Evolutionary conservation across 192 early-diverging fungal genomes (phyloP), one percentile per base, ranked within the genome.

Genomic region (Umbelopsis vinacea): DNA sequence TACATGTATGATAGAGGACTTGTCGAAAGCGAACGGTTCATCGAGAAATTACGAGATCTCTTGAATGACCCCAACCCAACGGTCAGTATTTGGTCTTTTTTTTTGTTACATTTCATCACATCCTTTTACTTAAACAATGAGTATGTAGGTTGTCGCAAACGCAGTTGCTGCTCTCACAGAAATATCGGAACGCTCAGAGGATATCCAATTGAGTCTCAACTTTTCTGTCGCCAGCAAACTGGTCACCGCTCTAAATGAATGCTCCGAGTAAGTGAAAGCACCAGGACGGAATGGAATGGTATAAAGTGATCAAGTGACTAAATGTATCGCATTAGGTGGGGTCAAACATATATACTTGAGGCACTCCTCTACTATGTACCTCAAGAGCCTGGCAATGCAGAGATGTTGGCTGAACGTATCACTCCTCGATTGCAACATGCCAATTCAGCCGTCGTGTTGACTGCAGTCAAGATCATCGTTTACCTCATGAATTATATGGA

Each of bases 401-500:
- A 98, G 73, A 88, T 96, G 40, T 74, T 98, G 63, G 90, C 92
- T 9, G 96, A 98, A 74, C 90, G 95, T 67, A 93, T 98, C 40
- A 77, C 92, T 45, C 94, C 95, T 53, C 89, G 95, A 66, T 80
- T 98, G 24, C 95, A 96, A 76, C 96, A 98, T 84, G 92, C 92
- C n/a, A 98, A 98, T 82, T 94, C 94, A 14, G 93, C 92, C 46
- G 94, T 98, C 0, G 93, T 95, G 3, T 80, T 98, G 60, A 89
- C 89, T 19, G 86, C 93, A 6, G 86, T 95, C 76, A 94, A 95
- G 68, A 90, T 97, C 52, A 96, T 99, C 46, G 82, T 96, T 38
- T 97, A 97, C 77, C 87, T 98, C 53, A 94, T 96, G 84, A 95
- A 97, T 81, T 98, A 96, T 68, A 95, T 98, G 80, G 74, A 88